A percentile compares a stretch with the other conserved stretches of the same genome.
phyloP scores from a whole-genome alignment of 345 rosid genomes.

The Camelina hispida region DNA sequence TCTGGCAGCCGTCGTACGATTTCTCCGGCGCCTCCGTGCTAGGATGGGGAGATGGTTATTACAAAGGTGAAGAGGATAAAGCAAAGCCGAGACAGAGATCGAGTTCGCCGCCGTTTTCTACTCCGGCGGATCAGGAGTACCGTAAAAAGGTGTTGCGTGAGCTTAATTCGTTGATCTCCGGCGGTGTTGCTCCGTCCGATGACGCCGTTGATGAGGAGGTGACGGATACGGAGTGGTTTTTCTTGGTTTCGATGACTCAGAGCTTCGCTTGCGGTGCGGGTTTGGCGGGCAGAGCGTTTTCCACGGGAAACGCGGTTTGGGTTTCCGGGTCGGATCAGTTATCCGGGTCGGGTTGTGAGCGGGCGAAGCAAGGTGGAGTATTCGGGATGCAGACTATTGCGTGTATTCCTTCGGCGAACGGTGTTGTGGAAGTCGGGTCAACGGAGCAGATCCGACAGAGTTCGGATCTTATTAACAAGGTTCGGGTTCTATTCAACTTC shows the following conservation, averaged over 20 bases:
- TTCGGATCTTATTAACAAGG: slow-evolving; percentile 85
- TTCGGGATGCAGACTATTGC: slow-evolving; percentile 89
- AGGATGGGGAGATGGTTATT: slow-evolving; percentile 98
- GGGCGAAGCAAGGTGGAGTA: slow-evolving; percentile 75
- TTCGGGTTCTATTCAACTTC: slow-evolving; percentile 73
- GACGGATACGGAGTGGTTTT: slow-evolving; percentile 98
- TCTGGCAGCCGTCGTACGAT: slow-evolving; percentile 93
- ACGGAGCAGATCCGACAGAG: slow-evolving; percentile 75
- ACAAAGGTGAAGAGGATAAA: slow-evolving; percentile 86
- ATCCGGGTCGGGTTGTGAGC: slow-evolving; percentile 66
- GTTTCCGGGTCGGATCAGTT: slow-evolving; percentile 68
- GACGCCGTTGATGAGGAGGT: slow-evolving; percentile 94
- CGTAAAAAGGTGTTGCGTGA: slow-evolving; percentile 82
- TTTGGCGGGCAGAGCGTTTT: slow-evolving; percentile 80
- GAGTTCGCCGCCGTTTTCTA: slow-evolving; percentile 40
- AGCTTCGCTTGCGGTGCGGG: slow-evolving; percentile 78
- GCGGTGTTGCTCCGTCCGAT: slow-evolving; percentile 48
- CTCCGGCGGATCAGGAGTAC: slow-evolving; percentile 78
- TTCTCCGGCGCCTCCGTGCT: slow-evolving; percentile 63
- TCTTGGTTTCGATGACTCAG: slow-evolving; percentile 93
- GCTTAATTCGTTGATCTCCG: slow-evolving; percentile 88
- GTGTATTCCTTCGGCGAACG: slow-evolving; percentile 82
- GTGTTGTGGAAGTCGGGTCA: slow-evolving; percentile 93
- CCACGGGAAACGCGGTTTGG: slow-evolving; percentile 68
- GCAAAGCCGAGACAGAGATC: slow-evolving; percentile 46